phyloP scores from a whole-genome alignment of 164 flowering plant species.

The Tetracentron sinense region DNA sequence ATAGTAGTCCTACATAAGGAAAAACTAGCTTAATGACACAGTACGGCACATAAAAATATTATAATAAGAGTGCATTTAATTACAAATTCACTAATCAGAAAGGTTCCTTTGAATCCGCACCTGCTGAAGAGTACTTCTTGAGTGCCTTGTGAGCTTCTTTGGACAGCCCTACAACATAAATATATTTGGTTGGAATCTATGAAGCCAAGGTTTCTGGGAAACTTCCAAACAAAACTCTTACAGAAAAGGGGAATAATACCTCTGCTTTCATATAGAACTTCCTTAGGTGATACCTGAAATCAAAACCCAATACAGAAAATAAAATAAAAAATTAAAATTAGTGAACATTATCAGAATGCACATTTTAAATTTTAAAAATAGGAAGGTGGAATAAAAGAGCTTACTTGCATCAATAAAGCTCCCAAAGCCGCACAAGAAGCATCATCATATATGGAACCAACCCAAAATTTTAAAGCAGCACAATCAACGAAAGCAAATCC shows the following conservation, averaged over 20 bases:
- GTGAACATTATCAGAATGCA: not conserved
- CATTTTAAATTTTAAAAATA: not conserved
- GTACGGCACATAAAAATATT: too few relatives aligned
- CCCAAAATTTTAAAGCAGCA: conserved; percentile 82
- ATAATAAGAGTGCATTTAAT: not conserved
- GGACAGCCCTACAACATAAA: conserved; percentile 63
- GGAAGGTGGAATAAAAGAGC: conserved; percentile 15
- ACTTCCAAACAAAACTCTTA: conserved; percentile 1
- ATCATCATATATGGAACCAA: conserved; percentile 88
- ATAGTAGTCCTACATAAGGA: too few relatives aligned
- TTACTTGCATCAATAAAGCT: conserved; percentile 88
- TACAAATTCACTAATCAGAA: not conserved
- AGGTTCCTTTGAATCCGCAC: conserved; percentile 19
- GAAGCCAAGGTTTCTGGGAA: not conserved
- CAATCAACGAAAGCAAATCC: conserved; percentile 98
- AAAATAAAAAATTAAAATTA: not conserved
- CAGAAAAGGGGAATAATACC: conserved; percentile 40
- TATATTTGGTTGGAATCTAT: not conserved
- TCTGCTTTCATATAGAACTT: conserved; percentile 67
- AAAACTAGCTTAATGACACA: too few relatives aligned
- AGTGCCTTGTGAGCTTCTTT: conserved; percentile 79
- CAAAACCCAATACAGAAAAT: conserved; percentile 13
- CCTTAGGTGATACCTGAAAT: conserved; percentile 79
- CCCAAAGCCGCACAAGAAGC: conserved; percentile 83
- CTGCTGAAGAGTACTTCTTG: conserved; percentile 65